Conservation (phyloP, 1,284 basidiomycete genomes). For the Cutaneotrichosporon sp. region DNA sequence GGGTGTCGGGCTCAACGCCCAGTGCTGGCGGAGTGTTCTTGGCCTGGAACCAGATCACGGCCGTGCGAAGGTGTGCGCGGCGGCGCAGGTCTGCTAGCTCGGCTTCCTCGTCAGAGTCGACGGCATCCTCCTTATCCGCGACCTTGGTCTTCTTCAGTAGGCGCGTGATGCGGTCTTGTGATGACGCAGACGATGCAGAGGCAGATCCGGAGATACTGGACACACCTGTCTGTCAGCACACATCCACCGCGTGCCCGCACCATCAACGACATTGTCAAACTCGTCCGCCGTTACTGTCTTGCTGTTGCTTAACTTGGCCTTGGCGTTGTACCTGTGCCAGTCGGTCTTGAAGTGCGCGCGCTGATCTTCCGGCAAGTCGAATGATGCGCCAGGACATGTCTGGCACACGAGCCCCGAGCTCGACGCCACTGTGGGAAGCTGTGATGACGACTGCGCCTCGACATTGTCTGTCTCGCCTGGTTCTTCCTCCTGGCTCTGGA, state of each 20-base stretch:
- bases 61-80: conserved; percentile 62
- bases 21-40: conserved; percentile 49
- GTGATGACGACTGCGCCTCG: not conserved
- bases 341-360: conserved; percentile 87
- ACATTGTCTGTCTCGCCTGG: not conserved
- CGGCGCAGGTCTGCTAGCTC: conserved; percentile 47
- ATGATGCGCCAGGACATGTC: conserved; percentile 69
- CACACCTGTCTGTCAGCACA: conserved; percentile 59
- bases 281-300: conserved; percentile 65
- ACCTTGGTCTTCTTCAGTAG: conserved; percentile 61
- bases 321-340: conserved; percentile 98
- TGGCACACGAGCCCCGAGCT: conserved; percentile 62
- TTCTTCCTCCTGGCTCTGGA: conserved; percentile 38
- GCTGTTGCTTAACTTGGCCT: conserved; percentile 65
- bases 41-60: conserved; percentile 84
- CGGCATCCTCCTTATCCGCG: conserved; percentile 26
- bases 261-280: conserved; percentile 74
- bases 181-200: conserved; percentile 62
- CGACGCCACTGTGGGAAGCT: conserved; percentile 14
- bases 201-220: conserved; percentile 88
- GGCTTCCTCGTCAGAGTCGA: conserved; percentile 47
- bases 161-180: conserved; percentile 57
- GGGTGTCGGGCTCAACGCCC: conserved; percentile 62
- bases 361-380: conserved; percentile 76
- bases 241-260: conserved; percentile 54